phyloP scores from a whole-genome alignment of 2,329 filamentous ascomycete genomes.

The Penicillium digitatum region DNA sequence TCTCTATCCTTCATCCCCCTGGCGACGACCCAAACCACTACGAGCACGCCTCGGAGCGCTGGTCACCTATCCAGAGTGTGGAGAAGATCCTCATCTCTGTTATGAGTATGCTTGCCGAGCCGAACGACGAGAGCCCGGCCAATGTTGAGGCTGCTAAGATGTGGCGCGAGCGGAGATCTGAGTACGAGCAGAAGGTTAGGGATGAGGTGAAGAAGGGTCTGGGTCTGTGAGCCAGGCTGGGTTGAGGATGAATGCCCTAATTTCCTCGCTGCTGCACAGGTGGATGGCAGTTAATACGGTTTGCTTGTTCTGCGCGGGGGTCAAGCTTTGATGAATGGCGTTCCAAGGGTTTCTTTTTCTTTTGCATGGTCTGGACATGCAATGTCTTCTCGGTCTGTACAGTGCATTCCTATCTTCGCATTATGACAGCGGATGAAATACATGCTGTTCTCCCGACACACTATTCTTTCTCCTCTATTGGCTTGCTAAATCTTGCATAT shows the following conservation, averaged over 20 bases:
- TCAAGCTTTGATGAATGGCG: conserved; percentile 24
- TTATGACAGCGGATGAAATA: conserved; percentile 10
- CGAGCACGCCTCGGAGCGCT: conserved; percentile 90
- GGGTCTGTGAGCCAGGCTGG: conserved; percentile 55
- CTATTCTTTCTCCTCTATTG: neutral
- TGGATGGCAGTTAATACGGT: neutral
- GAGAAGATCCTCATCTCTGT: conserved; percentile 96
- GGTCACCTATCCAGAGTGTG: conserved; percentile 94
- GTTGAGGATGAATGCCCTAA: neutral
- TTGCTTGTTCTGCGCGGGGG: neutral
- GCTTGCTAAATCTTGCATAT: neutral
- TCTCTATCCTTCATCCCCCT: conserved; percentile 94
- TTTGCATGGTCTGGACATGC: conserved; percentile 18
- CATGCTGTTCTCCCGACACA: neutral
- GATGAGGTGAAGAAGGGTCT: conserved; percentile 75
- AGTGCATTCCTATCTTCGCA: conserved; percentile 14
- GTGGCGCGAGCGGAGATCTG: conserved; percentile 78
- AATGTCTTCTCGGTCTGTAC: conserved; percentile 13
- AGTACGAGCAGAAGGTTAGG: conserved; percentile 83
- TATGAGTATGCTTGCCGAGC: conserved; percentile 97
- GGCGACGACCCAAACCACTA: conserved; percentile 98
- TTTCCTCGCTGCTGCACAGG: neutral
- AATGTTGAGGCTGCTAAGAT: conserved; percentile 95
- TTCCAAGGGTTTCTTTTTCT: conserved; percentile 15
- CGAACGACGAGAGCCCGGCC: conserved; percentile 93